Conservation (phyloP, 768 basidiomycete genomes). For the Boletus rubroflammeus region DNA sequence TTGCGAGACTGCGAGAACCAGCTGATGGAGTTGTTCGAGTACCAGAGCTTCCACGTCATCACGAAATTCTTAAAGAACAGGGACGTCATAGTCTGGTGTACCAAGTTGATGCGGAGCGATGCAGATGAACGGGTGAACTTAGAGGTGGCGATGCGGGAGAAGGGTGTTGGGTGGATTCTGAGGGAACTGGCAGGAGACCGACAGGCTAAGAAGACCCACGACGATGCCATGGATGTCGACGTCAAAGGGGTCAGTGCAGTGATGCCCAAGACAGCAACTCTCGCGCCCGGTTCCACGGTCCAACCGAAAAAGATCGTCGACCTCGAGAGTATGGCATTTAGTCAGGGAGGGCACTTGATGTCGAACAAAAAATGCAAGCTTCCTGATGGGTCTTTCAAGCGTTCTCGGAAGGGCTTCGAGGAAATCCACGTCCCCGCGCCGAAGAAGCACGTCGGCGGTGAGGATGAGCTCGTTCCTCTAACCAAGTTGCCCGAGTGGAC, state of each 20-base stretch:
- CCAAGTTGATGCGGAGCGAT: conserved; percentile 86
- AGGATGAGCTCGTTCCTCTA: conserved; percentile 70
- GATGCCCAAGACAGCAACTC: conserved; percentile 80
- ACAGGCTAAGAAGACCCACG: conserved; percentile 46
- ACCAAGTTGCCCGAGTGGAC: conserved; percentile 81
- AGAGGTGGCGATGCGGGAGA: conserved; percentile 98
- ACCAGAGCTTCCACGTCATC: conserved; percentile 85
- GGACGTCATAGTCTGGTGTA: conserved; percentile 97
- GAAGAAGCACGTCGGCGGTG: conserved; percentile 62
- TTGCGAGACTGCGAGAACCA: conserved; percentile 93
- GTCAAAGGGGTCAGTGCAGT: conserved; percentile 40
- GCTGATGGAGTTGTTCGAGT: conserved; percentile 96
- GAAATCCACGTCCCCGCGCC: conserved; percentile 97
- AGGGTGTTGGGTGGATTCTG: conserved; percentile 93
- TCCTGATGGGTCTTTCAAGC: conserved; percentile 96
- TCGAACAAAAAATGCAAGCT: conserved; percentile 98
- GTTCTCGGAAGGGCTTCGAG: conserved; percentile 93
- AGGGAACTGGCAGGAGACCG: conserved; percentile 84
- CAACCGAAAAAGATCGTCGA: conserved; percentile 86
- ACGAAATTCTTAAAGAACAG: conserved; percentile 91
- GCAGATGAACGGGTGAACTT: conserved; percentile 88
- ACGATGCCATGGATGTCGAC: conserved; percentile 80
- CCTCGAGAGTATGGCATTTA: conserved; percentile 92
- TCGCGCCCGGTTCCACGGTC: conserved; percentile 81
- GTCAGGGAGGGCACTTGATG: conserved; percentile 95